Conservation (phyloP, 495 filamentous ascomycete genomes). For the Aspergillus affinis region DNA sequence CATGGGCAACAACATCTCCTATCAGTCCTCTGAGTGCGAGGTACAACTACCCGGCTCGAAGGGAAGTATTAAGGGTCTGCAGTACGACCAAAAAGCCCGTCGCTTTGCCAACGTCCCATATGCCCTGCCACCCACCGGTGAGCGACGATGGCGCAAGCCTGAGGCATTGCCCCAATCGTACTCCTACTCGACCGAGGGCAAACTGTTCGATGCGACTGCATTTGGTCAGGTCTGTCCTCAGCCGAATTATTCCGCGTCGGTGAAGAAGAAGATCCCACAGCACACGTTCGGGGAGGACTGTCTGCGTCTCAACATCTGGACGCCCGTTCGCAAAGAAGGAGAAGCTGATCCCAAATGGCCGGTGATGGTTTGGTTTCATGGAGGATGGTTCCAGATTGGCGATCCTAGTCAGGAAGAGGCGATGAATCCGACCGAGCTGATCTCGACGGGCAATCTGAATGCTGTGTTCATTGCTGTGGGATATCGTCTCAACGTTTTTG, state of each 20-base stretch:
- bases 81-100: constrained; percentile 25
- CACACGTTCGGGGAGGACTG: constrained; percentile 44
- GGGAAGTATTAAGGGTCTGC: constrained; percentile 20
- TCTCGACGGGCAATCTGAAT: constrained; percentile 47
- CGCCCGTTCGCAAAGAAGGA: constrained; percentile 26
- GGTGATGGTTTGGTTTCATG: constrained; percentile 56
- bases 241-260: constrained; percentile 26
- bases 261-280: constrained; percentile 20
- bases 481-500: constrained; percentile 62
- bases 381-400: constrained; percentile 52
- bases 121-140: constrained; percentile 42
- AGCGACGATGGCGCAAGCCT: constrained; percentile 42
- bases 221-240: constrained; percentile 49
- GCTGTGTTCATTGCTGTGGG: constrained; percentile 58
- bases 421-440: constrained; percentile 46
- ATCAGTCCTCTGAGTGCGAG: constrained; percentile 11
- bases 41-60: constrained; percentile 1
- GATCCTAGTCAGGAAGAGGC: constrained; percentile 31
- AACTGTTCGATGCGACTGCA: constrained; percentile 35
- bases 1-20: constrained; percentile 17
- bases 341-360: constrained; percentile 42
- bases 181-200: constrained; percentile 25
- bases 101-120: constrained; percentile 48
- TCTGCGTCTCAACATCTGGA: constrained; percentile 45
- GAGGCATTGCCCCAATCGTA: constrained; percentile 37